Evolutionary conservation across 2,329 filamentous ascomycete genomes (phyloP).

Genomic region (Chrysoporthe puriensis): DNA sequence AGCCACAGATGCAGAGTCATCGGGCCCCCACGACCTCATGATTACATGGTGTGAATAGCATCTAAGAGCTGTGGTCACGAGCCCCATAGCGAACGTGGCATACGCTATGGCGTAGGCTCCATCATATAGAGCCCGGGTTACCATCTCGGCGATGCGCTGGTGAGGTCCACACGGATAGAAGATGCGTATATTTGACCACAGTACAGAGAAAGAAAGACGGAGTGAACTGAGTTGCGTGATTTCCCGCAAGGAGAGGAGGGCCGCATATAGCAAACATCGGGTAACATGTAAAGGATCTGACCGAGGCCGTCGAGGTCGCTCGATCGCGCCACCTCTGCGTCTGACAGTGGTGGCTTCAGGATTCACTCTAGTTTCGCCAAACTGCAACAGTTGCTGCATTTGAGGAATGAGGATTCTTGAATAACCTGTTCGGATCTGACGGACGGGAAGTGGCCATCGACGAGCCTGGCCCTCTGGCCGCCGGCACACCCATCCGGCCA

Average conservation of each 20-base stretch:
- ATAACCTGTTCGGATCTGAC: too few relatives aligned
- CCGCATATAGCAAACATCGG: not conserved
- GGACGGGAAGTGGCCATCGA: too few relatives aligned
- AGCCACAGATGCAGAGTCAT: not conserved
- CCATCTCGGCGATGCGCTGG: not conserved
- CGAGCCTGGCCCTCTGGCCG: too few relatives aligned
- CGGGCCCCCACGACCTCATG: not conserved
- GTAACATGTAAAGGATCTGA: not conserved
- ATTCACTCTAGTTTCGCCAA: not conserved
- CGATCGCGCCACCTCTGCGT: not conserved
- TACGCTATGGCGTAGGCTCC: slow-evolving; percentile 4
- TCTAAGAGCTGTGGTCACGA: not conserved
- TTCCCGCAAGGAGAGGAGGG: not conserved
- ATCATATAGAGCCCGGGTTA: not conserved
- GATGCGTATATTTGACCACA: not conserved
- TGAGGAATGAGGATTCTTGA: not conserved
- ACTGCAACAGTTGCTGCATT: not conserved
- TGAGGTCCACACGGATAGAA: not conserved
- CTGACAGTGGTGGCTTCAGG: not conserved
- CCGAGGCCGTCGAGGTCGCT: not conserved
- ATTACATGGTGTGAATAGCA: not conserved
- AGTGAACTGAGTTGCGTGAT: not conserved
- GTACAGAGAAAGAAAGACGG: too few relatives aligned
- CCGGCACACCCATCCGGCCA: too few relatives aligned
- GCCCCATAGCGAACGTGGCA: not conserved